These are phyloP conservation scores for Haplosporangium sp. DNA, from an alignment of 371 early-diverging fungal genomes.

Conservation along the genomic window DNA sequence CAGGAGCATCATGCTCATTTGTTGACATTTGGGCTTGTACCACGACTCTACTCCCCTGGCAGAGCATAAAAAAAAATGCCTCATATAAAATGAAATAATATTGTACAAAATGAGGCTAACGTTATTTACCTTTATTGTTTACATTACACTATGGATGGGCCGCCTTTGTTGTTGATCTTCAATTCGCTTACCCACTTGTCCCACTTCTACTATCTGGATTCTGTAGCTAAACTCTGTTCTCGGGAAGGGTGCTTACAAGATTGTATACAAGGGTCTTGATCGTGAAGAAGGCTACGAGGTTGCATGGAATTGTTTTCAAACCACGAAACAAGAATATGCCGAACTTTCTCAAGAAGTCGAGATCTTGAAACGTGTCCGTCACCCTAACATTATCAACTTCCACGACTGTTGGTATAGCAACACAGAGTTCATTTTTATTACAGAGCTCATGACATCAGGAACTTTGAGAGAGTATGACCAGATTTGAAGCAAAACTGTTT, in stretches of 20 bases:
- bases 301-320: conserved; percentile 91
- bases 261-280: conserved; percentile 93
- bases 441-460: conserved; percentile 96
- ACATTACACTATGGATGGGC: not conserved
- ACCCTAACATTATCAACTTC: conserved; percentile 90
- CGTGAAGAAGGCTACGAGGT: conserved; percentile 94
- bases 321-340: conserved; percentile 74
- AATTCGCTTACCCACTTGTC: not conserved
- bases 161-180: not conserved
- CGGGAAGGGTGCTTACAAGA: conserved; percentile 90
- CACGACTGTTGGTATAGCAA: conserved; percentile 85
- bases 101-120: conserved; percentile 24
- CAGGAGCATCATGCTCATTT: conserved; percentile 19
- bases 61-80: conserved; percentile 27
- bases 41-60: conserved; percentile 12
- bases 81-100: conserved; percentile 13
- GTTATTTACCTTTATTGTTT: conserved; percentile 16
- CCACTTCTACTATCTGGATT: no score
- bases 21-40: conserved; percentile 20
- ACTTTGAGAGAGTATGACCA: conserved; percentile 72
- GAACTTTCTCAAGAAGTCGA: conserved; percentile 84
- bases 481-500: no score
- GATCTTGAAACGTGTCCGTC: conserved; percentile 85
- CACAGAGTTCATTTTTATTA: conserved; percentile 86
- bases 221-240: conserved; percentile 65